Percentiles rank a stretch among this genome's conserved stretches.
Evolutionary conservation across 2,329 filamentous ascomycete genomes (phyloP).

Genomic region (Coniella lustricola): DNA sequence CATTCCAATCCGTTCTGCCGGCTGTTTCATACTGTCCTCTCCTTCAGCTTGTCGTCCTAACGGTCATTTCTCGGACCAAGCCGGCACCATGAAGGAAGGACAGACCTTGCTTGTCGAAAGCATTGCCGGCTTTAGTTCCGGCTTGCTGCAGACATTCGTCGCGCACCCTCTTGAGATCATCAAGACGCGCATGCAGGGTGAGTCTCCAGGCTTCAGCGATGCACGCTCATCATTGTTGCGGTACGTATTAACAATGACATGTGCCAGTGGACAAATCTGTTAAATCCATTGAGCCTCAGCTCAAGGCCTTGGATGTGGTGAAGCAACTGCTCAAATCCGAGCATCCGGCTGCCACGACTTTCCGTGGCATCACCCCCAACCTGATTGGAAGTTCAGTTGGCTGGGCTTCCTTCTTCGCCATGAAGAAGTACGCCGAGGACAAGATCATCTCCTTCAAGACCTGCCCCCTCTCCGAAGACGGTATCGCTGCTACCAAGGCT

Average conservation of each 20-base stretch:
- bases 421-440: slow-evolving; percentile 52
- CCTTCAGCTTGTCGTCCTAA: background rate
- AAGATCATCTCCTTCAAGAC: slow-evolving; percentile 31
- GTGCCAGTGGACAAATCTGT: slow-evolving; percentile 39
- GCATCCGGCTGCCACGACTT: slow-evolving; percentile 62
- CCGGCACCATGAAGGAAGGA: slow-evolving; percentile 20
- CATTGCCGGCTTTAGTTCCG: slow-evolving; percentile 83
- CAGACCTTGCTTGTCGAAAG: slow-evolving; percentile 76
- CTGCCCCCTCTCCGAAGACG: slow-evolving; percentile 13
- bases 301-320: slow-evolving; percentile 46
- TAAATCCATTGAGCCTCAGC: slow-evolving; percentile 31
- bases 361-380: slow-evolving; percentile 85
- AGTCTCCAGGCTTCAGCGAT: slow-evolving; percentile 13
- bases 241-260: background rate
- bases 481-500: slow-evolving; percentile 14
- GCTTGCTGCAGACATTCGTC: slow-evolving; percentile 75
- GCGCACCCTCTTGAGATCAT: slow-evolving; percentile 92
- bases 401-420: slow-evolving; percentile 90
- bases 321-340: slow-evolving; percentile 42
- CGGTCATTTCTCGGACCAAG: slow-evolving; percentile 11
- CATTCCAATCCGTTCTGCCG: background rate
- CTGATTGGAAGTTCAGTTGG: slow-evolving; percentile 82
- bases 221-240: background rate
- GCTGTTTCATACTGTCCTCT: background rate
- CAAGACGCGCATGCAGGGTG: slow-evolving; percentile 92